A percentile compares a stretch with the other conserved stretches of the same genome.
These are phyloP conservation scores for Monotropa hypopitys DNA, from an alignment of 179 eudicot species.

Conservation along the genomic window DNA sequence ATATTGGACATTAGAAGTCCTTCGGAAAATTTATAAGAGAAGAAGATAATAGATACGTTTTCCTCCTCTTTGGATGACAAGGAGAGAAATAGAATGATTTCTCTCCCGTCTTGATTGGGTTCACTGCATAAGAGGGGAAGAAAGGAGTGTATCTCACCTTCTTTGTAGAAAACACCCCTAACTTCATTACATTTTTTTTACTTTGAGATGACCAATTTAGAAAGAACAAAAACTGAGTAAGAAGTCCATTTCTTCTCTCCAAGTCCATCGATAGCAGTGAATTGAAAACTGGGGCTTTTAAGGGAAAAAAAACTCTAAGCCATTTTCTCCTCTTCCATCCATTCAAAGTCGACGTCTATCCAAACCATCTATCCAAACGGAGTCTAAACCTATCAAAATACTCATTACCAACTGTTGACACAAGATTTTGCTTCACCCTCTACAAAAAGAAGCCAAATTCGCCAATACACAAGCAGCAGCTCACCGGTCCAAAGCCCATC, in stretches of 20 bases:
- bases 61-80: neutral
- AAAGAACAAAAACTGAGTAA: too few relatives aligned
- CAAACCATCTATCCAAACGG: neutral
- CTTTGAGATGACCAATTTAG: neutral
- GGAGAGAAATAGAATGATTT: neutral
- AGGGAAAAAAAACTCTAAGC: neutral
- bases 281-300: neutral
- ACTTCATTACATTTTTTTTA: neutral
- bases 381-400: neutral
- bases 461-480: too few relatives aligned
- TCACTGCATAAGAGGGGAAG: neutral
- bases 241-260: neutral
- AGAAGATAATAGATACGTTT: neutral
- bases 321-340: neutral
- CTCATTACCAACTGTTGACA: too few relatives aligned
- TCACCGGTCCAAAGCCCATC: too few relatives aligned
- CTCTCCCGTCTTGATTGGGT: neutral
- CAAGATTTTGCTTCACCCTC: neutral
- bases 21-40: neutral
- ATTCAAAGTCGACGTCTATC: too few relatives aligned
- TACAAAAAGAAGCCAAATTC: neutral
- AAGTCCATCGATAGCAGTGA: neutral
- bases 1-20: neutral
- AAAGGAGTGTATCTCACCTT: neutral
- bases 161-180: neutral